Evolutionary conservation across 345 rosid species (phyloP).

Genomic region (Crucihimalaya himalaica): DNA sequence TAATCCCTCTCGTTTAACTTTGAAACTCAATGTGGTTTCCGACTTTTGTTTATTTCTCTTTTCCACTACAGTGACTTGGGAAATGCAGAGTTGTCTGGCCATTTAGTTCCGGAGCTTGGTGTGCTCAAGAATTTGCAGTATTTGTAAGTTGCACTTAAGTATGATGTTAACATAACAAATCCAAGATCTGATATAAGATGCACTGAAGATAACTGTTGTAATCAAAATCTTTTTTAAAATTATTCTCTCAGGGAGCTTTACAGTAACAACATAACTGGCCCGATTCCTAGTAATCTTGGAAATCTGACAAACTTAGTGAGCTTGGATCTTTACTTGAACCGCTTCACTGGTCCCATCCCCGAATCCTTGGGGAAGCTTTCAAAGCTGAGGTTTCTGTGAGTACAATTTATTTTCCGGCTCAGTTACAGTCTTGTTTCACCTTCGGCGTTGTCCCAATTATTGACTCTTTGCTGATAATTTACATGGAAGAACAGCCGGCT

Average conservation of each 20-base stretch:
- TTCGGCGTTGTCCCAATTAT: constrained; percentile 7
- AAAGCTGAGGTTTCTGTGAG: constrained; percentile 94
- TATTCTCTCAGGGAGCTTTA: constrained; percentile 79
- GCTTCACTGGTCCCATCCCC: constrained; percentile 89
- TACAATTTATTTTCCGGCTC: constrained; percentile 21
- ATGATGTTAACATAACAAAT: neutral
- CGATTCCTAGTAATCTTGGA: constrained; percentile 91
- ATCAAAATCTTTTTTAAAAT: neutral
- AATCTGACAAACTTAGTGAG: constrained; percentile 94
- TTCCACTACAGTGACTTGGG: constrained; percentile 73
- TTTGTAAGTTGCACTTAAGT: constrained; percentile 54
- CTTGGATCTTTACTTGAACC: constrained; percentile 97
- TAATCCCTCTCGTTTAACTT: constrained; percentile 5
- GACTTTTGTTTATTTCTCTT: neutral
- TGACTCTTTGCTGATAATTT: constrained; percentile 26
- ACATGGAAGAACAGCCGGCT: constrained; percentile 83
- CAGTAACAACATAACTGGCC: constrained; percentile 89
- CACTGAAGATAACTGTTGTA: neutral
- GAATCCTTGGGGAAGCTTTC: constrained; percentile 84
- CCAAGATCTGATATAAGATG: neutral
- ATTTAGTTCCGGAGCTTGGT: constrained; percentile 90
- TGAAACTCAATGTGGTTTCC: neutral
- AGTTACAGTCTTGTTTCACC: constrained; percentile 16
- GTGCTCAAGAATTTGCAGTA: constrained; percentile 91
- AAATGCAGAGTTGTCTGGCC: constrained; percentile 94